Conservation (phyloP, 805 yeast genomes). For the Suhomyces canberraensis region DNA sequence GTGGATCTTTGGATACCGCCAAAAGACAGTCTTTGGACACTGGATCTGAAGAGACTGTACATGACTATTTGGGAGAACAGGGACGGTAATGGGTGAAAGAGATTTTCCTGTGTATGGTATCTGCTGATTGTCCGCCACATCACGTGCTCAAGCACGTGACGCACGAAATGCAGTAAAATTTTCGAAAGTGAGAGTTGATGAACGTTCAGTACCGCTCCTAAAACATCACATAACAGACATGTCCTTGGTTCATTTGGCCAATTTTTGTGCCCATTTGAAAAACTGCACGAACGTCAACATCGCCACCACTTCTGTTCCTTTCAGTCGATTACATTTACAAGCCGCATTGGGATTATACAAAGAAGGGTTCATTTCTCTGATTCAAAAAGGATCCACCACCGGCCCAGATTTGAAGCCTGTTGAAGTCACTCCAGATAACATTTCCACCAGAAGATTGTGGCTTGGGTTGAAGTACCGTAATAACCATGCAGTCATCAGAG, state of each 20-base stretch:
- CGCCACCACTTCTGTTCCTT: slow-evolving; percentile 77
- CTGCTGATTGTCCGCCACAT: background rate
- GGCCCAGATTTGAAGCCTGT: slow-evolving; percentile 82
- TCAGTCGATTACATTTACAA: slow-evolving; percentile 76
- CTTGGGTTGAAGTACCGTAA: slow-evolving; percentile 84
- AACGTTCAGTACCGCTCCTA: too few species aligned
- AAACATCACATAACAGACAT: slow-evolving; percentile 45
- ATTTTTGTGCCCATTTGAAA: slow-evolving; percentile 84
- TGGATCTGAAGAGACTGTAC: background rate
- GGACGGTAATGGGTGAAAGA: too few species aligned
- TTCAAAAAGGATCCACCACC: slow-evolving; percentile 73
- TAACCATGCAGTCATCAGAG: slow-evolving; percentile 69
- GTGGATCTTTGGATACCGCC: too few species aligned
- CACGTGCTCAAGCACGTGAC: background rate
- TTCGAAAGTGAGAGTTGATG: background rate
- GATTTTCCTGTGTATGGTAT: too few species aligned
- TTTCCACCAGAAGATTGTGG: slow-evolving; percentile 87
- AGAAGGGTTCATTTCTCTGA: slow-evolving; percentile 82
- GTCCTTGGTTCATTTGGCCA: slow-evolving; percentile 84
- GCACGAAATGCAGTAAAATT: too few species aligned
- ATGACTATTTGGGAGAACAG: too few species aligned
- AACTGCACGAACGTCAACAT: slow-evolving; percentile 77
- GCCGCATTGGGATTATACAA: slow-evolving; percentile 81
- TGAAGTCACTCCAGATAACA: slow-evolving; percentile 82
- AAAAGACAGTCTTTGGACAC: background rate